Conservation (phyloP, 2,329 filamentous ascomycete genomes). For the Cladobotryum protrusum region DNA sequence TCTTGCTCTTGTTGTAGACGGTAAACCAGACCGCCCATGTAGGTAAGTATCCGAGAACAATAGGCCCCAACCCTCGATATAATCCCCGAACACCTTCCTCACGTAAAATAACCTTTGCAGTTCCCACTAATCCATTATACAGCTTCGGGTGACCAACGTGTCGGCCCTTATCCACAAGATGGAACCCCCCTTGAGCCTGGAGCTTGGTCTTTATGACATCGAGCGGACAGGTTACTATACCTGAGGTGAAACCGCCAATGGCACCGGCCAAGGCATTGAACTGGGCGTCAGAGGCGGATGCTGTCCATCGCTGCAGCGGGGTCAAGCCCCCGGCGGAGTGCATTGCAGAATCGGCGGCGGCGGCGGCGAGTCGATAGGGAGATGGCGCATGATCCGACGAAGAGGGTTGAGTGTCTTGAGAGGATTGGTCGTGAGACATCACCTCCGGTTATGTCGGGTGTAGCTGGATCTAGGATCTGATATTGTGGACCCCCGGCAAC, state of each 20-base stretch:
- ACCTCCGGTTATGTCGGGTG: slow-evolving; percentile 20
- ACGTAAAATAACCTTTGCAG: slow-evolving; percentile 74
- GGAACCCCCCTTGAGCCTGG: slow-evolving; percentile 86
- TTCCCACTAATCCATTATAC: slow-evolving; percentile 84
- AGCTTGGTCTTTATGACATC: slow-evolving; percentile 99
- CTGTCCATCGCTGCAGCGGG: slow-evolving; percentile 50
- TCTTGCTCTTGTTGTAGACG: slow-evolving; percentile 86
- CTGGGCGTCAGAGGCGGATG: slow-evolving; percentile 51
- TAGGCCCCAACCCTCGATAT: slow-evolving; percentile 89
- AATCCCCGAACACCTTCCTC: slow-evolving; percentile 86
- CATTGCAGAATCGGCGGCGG: slow-evolving; percentile 27
- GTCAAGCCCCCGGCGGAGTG: slow-evolving; percentile 29
- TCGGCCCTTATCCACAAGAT: slow-evolving; percentile 42
- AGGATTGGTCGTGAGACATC: slow-evolving; percentile 48
- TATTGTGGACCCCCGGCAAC: not conserved
- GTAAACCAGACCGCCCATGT: slow-evolving; percentile 99
- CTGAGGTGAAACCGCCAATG: slow-evolving; percentile 83
- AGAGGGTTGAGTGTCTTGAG: slow-evolving; percentile 26
- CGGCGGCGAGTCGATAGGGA: slow-evolving; percentile 29
- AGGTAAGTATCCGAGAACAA: slow-evolving; percentile 90
- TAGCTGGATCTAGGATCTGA: not conserved
- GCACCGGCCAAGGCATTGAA: slow-evolving; percentile 86
- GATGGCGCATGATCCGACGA: slow-evolving; percentile 32
- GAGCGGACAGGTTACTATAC: slow-evolving; percentile 90
- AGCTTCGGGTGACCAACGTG: slow-evolving; percentile 51